These are phyloP conservation scores for Fusarium paranaense DNA, from an alignment of 2,329 filamentous ascomycete genomes.

Conservation along the genomic window DNA sequence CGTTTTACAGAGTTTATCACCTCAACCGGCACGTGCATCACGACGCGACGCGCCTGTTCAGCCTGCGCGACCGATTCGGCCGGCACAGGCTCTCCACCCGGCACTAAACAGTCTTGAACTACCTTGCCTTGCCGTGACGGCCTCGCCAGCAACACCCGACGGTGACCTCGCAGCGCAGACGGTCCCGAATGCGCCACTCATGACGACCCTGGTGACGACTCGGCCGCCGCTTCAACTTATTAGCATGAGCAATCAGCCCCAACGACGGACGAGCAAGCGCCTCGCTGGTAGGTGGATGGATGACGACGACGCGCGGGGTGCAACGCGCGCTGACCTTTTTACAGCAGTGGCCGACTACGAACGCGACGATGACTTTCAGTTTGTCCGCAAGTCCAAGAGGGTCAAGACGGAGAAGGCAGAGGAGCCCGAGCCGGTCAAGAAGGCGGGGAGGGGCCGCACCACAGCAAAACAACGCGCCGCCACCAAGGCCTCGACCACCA, in stretches of 20 bases:
- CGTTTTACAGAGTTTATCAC: not conserved
- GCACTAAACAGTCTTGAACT: slow-evolving; percentile 13
- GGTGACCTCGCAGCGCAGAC: slow-evolving; percentile 38
- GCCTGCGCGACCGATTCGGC: slow-evolving; percentile 26
- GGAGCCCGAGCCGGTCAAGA: slow-evolving; percentile 59
- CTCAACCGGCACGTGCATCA: slow-evolving; percentile 1
- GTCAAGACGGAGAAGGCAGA: slow-evolving; percentile 67
- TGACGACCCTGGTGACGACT: slow-evolving; percentile 76
- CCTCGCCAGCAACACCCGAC: slow-evolving; percentile 25
- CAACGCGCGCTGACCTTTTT: slow-evolving; percentile 30
- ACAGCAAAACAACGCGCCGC: slow-evolving; percentile 49
- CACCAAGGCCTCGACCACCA: slow-evolving; percentile 48
- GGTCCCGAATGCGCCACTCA: slow-evolving; percentile 63
- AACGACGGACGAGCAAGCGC: slow-evolving; percentile 73
- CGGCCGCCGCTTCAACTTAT: slow-evolving; percentile 74
- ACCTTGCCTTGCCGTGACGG: slow-evolving; percentile 20
- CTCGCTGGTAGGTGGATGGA: slow-evolving; percentile 65
- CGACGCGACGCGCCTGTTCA: slow-evolving; percentile 38
- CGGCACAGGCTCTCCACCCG: not conserved
- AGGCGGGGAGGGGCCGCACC: slow-evolving; percentile 49
- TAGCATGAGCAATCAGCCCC: slow-evolving; percentile 76
- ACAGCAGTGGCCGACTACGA: slow-evolving; percentile 66
- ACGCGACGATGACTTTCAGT: slow-evolving; percentile 81
- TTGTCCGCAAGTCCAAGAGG: slow-evolving; percentile 75
- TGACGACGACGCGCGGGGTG: slow-evolving; percentile 14